phyloP scores from a whole-genome alignment of 2,329 filamentous ascomycete genomes.

The Cladosporium sp. region DNA sequence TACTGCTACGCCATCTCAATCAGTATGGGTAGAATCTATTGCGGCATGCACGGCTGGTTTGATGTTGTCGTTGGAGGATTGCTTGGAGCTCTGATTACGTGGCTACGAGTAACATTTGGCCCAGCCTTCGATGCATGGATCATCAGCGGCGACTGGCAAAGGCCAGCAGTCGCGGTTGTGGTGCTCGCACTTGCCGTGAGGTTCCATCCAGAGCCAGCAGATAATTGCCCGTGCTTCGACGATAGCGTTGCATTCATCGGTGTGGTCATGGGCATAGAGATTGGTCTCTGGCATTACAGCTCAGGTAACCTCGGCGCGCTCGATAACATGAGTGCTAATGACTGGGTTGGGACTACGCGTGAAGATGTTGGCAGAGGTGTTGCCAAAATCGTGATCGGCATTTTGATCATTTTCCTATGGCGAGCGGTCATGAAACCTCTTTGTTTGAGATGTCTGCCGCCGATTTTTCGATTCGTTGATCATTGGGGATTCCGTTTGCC shows the following conservation, averaged over 20 bases:
- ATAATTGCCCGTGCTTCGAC: constrained; percentile 95
- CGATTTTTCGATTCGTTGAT: constrained; percentile 82
- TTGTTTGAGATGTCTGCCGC: constrained; percentile 71
- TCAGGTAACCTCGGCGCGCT: constrained; percentile 9
- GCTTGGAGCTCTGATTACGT: constrained; percentile 63
- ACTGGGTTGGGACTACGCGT: neutral
- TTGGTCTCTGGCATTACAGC: constrained; percentile 75
- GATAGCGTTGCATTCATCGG: constrained; percentile 92
- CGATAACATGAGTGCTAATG: constrained; percentile 35
- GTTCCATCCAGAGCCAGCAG: constrained; percentile 90
- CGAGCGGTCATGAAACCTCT: constrained; percentile 82
- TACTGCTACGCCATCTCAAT: constrained; percentile 89
- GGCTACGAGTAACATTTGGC: constrained; percentile 52
- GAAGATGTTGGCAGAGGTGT: constrained; percentile 62
- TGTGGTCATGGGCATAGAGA: constrained; percentile 77
- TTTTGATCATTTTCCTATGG: constrained; percentile 83
- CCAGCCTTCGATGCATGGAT: constrained; percentile 66
- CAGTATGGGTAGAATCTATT: constrained; percentile 86
- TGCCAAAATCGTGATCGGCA: constrained; percentile 69
- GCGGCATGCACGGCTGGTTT: constrained; percentile 96
- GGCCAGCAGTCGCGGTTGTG: constrained; percentile 59
- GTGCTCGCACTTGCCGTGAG: constrained; percentile 66
- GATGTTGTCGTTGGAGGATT: constrained; percentile 79
- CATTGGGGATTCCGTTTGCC: constrained; percentile 73
- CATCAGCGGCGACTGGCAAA: constrained; percentile 58